phyloP scores from a whole-genome alignment of 306 rosid species.

The Ceratonia siliqua region DNA sequence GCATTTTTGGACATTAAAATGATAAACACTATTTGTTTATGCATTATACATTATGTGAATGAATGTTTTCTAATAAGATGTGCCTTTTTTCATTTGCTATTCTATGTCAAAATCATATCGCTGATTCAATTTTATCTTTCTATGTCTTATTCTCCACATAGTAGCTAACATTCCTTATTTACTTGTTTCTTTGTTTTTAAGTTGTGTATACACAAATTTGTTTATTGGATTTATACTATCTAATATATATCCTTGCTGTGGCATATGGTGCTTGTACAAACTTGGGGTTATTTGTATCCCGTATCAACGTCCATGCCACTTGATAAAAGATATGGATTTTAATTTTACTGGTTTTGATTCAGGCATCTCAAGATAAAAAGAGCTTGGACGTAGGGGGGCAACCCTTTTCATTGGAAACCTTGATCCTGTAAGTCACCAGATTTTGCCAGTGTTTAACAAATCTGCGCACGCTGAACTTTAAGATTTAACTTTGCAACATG shows the following conservation, averaged over 20 bases:
- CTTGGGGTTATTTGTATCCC: background rate
- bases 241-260: background rate
- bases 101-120: too few species aligned
- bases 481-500: slow-evolving; percentile 14
- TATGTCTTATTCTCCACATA: background rate
- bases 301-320: background rate
- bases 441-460: background rate
- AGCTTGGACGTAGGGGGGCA: slow-evolving; percentile 97
- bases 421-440: slow-evolving; percentile 71
- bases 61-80: too few species aligned
- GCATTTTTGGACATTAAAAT: background rate
- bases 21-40: background rate
- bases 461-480: background rate
- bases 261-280: slow-evolving; percentile 11
- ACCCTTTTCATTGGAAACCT: slow-evolving; percentile 96
- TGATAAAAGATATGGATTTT: slow-evolving; percentile 19
- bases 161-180: background rate
- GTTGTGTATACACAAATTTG: background rate
- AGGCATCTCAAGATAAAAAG: slow-evolving; percentile 99
- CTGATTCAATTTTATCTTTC: too few species aligned
- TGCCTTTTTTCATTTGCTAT: too few species aligned
- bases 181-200: background rate
- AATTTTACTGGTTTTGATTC: slow-evolving; percentile 21
- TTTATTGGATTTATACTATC: background rate
- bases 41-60: background rate